Base-by-base conservation (phyloP, 805 yeast genomes). In the Lipomyces starkeyi region DNA sequence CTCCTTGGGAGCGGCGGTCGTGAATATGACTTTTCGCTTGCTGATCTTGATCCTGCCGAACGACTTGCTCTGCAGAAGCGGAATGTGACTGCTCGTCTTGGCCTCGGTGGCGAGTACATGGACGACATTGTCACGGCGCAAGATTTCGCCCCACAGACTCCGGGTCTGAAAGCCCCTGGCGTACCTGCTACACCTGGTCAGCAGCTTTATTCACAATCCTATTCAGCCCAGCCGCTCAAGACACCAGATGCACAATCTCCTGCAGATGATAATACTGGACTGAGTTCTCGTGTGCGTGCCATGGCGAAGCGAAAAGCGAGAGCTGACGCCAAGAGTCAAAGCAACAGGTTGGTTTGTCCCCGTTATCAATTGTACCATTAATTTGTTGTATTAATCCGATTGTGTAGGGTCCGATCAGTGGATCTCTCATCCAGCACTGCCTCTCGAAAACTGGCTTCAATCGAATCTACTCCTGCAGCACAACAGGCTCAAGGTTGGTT, bases 221-320 rank as follows among this genome's bases (percentile, higher is more conserved):
- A 59, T 55, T 43, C 61, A 49, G 54, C 65, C 34, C 68, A 71
- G 14, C 66, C 67, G 3, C 49, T 40, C 7, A 53, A 57, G 35
- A 53, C 35, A 32, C 63, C 67, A 29, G 65, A 53, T 37, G 35
- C 56, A 3, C 57, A 53, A 32, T 57, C 69, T 13, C 59, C 71
- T 9, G 69, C 49, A 3, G 72, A 67, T 6, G 76, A 74, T 58
- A 43, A n/a, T 43, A 83, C 90, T 61, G 93, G 69, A 17, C 47
- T 71, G 52, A 71, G 73, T 49, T 72, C 75, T 97, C 86, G 98
- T 77, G 85, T 93, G 83, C 86, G 91, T 69, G 98, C 97, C 1
- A 87, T 94, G 91, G 97, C 97, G n/a, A 90, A 90, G 74, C 85
- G 98, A 75, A 88, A 89, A 76, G 68, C 69, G 11, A 53, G 62